Evolutionary conservation across 2,329 filamentous ascomycete genomes (phyloP).

Genomic region (Mollisiaceae sp.): DNA sequence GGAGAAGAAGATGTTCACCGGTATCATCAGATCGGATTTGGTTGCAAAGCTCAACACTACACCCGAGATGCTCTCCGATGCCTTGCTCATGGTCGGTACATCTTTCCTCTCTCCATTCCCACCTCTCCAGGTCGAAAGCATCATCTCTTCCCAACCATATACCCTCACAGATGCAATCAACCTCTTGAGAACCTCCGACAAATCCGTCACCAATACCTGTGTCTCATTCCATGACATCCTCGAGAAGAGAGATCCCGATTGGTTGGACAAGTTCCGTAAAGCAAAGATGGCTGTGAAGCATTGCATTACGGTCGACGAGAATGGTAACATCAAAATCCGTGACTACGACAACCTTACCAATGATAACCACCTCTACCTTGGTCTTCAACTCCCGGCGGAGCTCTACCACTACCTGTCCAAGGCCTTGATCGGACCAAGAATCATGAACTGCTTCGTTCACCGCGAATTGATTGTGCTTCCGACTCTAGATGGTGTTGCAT

Average conservation of each 20-base stretch:
- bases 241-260: constrained; percentile 71
- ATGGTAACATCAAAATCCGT: constrained; percentile 75
- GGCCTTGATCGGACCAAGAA: constrained; percentile 77
- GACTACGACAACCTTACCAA: constrained; percentile 75
- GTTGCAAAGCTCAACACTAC: constrained; percentile 69
- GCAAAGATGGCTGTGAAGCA: constrained; percentile 86
- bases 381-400: constrained; percentile 87
- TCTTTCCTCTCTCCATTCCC: constrained; percentile 82
- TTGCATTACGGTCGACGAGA: constrained; percentile 71
- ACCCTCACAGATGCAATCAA: constrained; percentile 79
- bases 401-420: constrained; percentile 88
- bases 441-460: constrained; percentile 83
- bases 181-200: constrained; percentile 73
- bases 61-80: constrained; percentile 81
- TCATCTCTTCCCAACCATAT: constrained; percentile 55
- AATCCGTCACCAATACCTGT: constrained; percentile 74
- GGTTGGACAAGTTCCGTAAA: constrained; percentile 85
- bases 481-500: constrained; percentile 83
- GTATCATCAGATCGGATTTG: constrained; percentile 69
- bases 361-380: constrained; percentile 88
- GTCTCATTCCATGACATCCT: constrained; percentile 81
- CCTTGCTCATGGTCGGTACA: constrained; percentile 81
- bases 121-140: constrained; percentile 65
- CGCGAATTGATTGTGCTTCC: constrained; percentile 78
- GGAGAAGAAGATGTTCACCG: constrained; percentile 67